A percentile compares a stretch with the other conserved stretches of the same genome.
phyloP scores from a whole-genome alignment of 208 protist species.

The Wallacemonas sp. region DNA sequence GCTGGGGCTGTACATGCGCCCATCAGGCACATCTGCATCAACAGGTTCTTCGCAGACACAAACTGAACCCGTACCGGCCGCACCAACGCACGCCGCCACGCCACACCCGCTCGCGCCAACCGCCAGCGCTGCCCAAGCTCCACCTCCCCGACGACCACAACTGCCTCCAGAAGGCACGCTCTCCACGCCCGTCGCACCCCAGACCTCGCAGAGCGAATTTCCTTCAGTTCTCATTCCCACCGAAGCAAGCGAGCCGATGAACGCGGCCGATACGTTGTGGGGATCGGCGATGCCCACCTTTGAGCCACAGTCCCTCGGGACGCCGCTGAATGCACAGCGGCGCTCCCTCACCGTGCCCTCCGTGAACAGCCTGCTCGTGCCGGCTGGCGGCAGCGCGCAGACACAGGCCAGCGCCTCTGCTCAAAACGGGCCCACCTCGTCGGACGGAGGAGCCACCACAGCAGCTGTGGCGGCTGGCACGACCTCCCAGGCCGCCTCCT shows the following conservation, averaged over 20 bases:
- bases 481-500: not conserved
- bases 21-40: not conserved
- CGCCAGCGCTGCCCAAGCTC: too few relatives aligned
- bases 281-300: not conserved
- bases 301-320: not conserved
- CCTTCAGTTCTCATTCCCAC: not conserved
- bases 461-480: too few relatives aligned
- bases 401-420: too few relatives aligned
- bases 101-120: too few relatives aligned
- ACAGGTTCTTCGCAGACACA: too few relatives aligned
- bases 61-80: too few relatives aligned
- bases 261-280: not conserved
- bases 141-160: too few relatives aligned
- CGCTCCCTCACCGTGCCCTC: slow-evolving; percentile 6
- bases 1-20: slow-evolving; percentile 6
- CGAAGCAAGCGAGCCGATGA: not conserved
- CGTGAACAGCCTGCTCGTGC: not conserved
- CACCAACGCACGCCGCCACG: too few relatives aligned
- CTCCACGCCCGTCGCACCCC: not conserved
- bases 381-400: not conserved
- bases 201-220: not conserved
- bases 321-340: not conserved
- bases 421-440: too few relatives aligned
- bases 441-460: too few relatives aligned
- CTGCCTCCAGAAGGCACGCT: slow-evolving; percentile 5